Evolutionary conservation across 1,284 basidiomycete species (phyloP), one percentile per base, ranked within the genome.

Genomic region (Trametes versicolor): DNA sequence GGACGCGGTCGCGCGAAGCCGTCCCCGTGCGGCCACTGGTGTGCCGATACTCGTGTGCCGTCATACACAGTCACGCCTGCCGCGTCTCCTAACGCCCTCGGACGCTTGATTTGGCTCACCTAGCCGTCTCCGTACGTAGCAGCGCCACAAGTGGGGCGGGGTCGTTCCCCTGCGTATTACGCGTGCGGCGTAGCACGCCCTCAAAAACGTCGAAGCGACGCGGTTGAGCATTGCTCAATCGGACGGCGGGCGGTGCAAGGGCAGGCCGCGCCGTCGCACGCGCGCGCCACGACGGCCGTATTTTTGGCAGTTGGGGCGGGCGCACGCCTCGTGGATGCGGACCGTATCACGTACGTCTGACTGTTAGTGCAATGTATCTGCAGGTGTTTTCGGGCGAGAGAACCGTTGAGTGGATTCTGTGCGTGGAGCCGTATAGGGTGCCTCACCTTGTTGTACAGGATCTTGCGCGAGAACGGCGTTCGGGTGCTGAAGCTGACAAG

Each of bases 281-380:
- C 43, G 54, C n/a, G 19, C 54, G 54, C 54, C 43, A 47, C 54
- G 19, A 32, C 21, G 52, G 13, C 8, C 21, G 52, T 41, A 54
- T 41, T 54, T 52, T 52, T 52, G 50, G 50, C 17, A 48, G 23
- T 21, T 48, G 23, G 34, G 36, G 51, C 51, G 51, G 34, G 51
- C 17, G 36, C 4, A 23, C 15, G 15, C 50, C 29, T 34, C 34
- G 13, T 41, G 52, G 41, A 43, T 43, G 41, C 41, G 41, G 15
- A 3, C 19, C 41, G 41, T 43, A 43, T 43, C 19, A n/a, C 15
- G 19, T 19, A n/a, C n/a, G n/a, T n/a, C n/a, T n/a, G n/a, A n/a
- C n/a, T n/a, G 4, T 32, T 32, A 32, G 29, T 39, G 12, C 10
- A 12, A n/a, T 13, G 15, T 39, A 17, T 39, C 37, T 39, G 37